A percentile compares a stretch with the other conserved stretches of the same genome.
Conservation (phyloP, 73 alveolate species). For the Paramecium sexaurelia region DNA sequence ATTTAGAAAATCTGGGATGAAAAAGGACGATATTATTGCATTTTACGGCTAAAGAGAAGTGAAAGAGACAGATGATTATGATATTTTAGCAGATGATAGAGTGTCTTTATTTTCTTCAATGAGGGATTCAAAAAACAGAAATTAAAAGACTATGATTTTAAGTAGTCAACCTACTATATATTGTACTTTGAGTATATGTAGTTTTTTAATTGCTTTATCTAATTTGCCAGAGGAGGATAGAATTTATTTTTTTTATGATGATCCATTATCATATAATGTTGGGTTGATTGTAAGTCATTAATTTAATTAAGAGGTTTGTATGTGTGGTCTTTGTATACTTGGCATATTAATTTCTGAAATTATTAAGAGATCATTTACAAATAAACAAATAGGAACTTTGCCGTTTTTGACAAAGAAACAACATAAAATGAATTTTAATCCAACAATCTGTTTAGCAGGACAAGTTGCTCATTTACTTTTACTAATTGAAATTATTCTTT, state of each 20-base stretch:
- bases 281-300: background rate
- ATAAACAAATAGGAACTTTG: background rate
- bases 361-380: constrained; percentile 14
- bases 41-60: background rate
- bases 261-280: background rate
- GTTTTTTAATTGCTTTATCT: constrained; percentile 3
- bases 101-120: background rate
- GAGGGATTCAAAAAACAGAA: background rate
- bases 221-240: constrained; percentile 17
- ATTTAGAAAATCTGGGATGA: background rate
- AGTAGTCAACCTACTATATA: background rate
- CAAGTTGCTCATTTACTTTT: constrained; percentile 27
- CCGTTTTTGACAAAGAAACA: constrained; percentile 28
- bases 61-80: background rate
- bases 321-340: constrained; percentile 8
- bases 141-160: background rate
- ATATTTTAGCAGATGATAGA: background rate
- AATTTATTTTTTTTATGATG: constrained; percentile 38
- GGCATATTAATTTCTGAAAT: background rate
- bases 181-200: background rate
- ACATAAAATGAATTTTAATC: constrained; percentile 3
- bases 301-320: constrained; percentile 7
- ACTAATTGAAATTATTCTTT: background rate
- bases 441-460: constrained; percentile 22
- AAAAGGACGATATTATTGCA: constrained; percentile 5